A percentile compares a stretch with the other conserved stretches of the same genome.
Evolutionary conservation across 306 rosid species (phyloP).

Genomic region (Castanea sativa): DNA sequence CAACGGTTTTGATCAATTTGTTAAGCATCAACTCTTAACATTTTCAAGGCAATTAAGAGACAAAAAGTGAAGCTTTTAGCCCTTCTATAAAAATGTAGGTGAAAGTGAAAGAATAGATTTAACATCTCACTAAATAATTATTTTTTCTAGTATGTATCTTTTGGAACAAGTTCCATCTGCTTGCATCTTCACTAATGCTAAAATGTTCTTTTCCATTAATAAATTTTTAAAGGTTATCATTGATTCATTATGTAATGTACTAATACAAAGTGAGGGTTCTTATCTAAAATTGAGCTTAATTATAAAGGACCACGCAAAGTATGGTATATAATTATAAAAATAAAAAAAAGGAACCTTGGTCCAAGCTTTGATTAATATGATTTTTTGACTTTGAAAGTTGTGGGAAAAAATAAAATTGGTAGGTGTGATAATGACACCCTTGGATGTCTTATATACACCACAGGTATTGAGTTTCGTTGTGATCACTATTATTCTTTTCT

Average conservation of each 20-base stretch:
- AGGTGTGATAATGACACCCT: not conserved
- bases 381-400: no score
- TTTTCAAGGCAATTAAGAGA: conserved; percentile 3
- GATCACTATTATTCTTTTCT: no score
- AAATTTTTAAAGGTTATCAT: no score
- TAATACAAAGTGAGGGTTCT: not conserved
- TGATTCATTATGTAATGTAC: no score
- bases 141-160: not conserved
- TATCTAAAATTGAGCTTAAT: not conserved
- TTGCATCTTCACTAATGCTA: not conserved
- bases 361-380: not conserved
- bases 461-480: not conserved
- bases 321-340: not conserved
- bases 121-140: not conserved
- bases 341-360: not conserved
- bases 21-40: not conserved
- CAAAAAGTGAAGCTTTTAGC: not conserved
- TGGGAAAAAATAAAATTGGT: not conserved
- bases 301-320: not conserved
- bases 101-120: conserved; percentile 21
- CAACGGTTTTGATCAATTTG: conserved; percentile 5
- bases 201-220: no score
- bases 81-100: not conserved
- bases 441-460: not conserved
- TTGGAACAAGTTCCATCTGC: not conserved